Evolutionary conservation across 352 stramenopile species (phyloP), one percentile per base, ranked within the genome.

Genomic region (Globisporangium takayamanum): DNA sequence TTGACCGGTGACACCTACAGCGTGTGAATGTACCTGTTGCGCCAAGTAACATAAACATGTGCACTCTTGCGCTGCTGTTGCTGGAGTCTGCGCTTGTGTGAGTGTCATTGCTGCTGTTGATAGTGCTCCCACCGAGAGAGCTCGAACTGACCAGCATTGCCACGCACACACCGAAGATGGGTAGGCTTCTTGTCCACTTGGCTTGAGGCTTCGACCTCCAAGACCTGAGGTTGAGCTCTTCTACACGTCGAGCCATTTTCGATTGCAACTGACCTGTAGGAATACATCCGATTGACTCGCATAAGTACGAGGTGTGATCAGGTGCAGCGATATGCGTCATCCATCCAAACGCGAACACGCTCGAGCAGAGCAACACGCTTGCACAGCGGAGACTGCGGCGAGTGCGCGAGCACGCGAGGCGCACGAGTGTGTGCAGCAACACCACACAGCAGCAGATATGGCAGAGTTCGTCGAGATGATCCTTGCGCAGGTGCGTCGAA

Each of bases 391-490:
- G n/a, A n/a, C 25, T 1, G 49, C 1, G 11, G 39, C 39, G 39
- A 22, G 22, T 22, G 16, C 39, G 5, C n/a, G 7, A 53, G 36
- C 54, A 36, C 30, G 28, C 37, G 28, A 46, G n/a, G 28, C 15
- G 51, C 5, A 42, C 37, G 15, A 46, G 50, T 41, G 28, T 10
- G 41, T 15, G 41, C 41, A n/a, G 5, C 5, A 46, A 7, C 41
- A 62, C 33, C 20, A 16, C 39, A 5, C 53, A 56, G 20, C 41
- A 41, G 59, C 14, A 47, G 58, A 55, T 54, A 92, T 92, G 83
- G 69, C 80, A 50, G 80, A 92, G 67, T 88, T 92, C 52, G 77
- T 90, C 30, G 83, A 92, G 68, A 84, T 85, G 69, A 90, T 92
- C 53, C 75, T 92, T 54, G 83, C 83, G 39, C 83, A 92, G 76